Evolutionary conservation across 306 rosid genomes (phyloP).

Genomic region (Morella rubra): DNA sequence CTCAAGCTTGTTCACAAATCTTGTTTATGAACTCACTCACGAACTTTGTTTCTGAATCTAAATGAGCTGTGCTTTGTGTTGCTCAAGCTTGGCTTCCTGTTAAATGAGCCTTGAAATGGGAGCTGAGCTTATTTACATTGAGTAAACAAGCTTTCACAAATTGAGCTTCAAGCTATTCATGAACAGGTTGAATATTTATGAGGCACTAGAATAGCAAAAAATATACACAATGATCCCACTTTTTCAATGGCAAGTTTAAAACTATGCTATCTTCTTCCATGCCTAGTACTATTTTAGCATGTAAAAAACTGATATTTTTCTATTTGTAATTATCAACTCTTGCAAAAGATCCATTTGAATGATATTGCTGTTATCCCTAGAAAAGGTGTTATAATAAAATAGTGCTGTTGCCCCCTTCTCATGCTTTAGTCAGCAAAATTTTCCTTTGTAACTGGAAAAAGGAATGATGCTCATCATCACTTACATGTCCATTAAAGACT

Average conservation of each 20-base stretch:
- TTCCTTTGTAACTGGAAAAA: background rate
- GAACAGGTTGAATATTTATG: background rate
- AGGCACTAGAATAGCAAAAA: background rate
- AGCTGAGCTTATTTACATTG: background rate
- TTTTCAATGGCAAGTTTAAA: background rate
- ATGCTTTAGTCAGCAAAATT: background rate
- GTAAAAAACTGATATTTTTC: background rate
- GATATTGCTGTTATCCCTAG: conserved; percentile 1
- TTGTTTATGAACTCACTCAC: background rate
- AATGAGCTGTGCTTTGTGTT: background rate
- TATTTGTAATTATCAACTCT: background rate
- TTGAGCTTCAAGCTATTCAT: background rate
- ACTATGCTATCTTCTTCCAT: background rate
- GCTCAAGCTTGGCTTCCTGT: background rate
- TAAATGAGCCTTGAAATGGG: background rate
- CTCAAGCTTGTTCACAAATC: background rate
- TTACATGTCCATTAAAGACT: conserved; percentile 84
- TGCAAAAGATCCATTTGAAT: background rate
- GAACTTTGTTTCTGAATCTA: background rate
- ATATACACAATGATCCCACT: background rate
- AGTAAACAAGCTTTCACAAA: background rate
- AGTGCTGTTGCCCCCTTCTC: background rate
- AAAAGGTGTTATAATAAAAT: background rate
- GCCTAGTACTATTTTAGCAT: background rate
- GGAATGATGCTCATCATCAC: conserved; percentile 30